A percentile compares a stretch with the other conserved stretches of the same genome.
Evolutionary conservation across 495 filamentous ascomycete genomes (phyloP).

Genomic region (Aspergillus olivimuriae): DNA sequence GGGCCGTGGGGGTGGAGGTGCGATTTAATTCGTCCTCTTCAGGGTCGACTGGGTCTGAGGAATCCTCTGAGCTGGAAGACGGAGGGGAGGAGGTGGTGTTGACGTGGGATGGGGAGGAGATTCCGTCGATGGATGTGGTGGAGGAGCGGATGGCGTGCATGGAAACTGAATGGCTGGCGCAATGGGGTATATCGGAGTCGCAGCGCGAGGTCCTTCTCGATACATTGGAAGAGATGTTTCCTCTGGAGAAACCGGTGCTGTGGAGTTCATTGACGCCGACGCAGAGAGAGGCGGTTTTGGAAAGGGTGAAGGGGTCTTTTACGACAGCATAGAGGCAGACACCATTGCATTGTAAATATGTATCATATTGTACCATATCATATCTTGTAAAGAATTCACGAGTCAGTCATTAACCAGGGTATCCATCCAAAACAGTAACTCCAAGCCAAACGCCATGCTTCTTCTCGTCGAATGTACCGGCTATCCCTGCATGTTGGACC

Average conservation of each 20-base stretch:
- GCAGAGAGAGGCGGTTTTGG: conserved; percentile 16
- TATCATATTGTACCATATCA: neutral
- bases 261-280: conserved; percentile 21
- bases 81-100: conserved; percentile 36
- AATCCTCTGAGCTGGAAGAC: conserved; percentile 10
- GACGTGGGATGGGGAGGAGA: conserved; percentile 52
- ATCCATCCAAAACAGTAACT: conserved; percentile 8
- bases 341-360: neutral
- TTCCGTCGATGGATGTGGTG: conserved; percentile 33
- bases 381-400: neutral
- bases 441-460: neutral
- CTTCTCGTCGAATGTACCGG: too few species aligned
- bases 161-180: conserved; percentile 28
- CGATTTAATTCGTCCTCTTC: conserved; percentile 32
- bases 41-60: neutral
- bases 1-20: conserved; percentile 53
- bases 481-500: conserved; percentile 67
- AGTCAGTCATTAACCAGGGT: neutral
- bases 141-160: conserved; percentile 20
- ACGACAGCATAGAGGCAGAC: neutral
- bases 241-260: conserved; percentile 16
- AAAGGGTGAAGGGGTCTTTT: conserved; percentile 11
- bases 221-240: conserved; percentile 24
- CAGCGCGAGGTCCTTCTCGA: conserved; percentile 26
- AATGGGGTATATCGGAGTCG: conserved; percentile 19